Evolutionary conservation across 2,329 filamentous ascomycete species (phyloP).

Genomic region (Triangularia setosa): DNA sequence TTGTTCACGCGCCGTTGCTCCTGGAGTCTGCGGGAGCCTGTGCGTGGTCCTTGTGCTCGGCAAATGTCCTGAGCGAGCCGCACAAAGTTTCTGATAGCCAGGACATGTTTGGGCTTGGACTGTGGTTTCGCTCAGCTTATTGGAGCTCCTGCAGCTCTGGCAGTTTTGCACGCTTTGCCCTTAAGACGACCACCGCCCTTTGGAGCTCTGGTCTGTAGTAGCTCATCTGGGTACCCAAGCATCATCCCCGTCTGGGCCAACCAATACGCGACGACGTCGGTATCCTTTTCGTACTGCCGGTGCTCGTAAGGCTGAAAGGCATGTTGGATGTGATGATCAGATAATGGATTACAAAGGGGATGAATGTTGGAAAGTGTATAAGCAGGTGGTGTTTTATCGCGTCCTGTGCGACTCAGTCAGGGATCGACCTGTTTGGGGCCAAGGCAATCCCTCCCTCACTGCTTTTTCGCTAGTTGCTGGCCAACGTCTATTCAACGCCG

Average conservation of each 20-base stretch:
- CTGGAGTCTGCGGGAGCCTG: not conserved
- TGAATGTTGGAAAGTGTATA: no score
- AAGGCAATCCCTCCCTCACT: no score
- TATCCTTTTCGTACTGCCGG: not conserved
- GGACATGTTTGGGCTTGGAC: not conserved
- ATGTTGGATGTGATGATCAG: not conserved
- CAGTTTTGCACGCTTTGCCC: not conserved
- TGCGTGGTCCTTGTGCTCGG: not conserved
- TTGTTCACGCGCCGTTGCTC: not conserved
- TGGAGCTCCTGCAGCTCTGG: not conserved
- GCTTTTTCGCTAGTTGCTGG: no score
- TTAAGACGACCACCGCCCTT: not conserved
- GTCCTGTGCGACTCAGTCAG: no score
- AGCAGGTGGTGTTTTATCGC: no score
- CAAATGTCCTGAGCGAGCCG: not conserved
- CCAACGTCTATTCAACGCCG: no score
- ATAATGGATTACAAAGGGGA: not conserved
- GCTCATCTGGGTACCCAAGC: not conserved
- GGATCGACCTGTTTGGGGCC: no score
- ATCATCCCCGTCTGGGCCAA: not conserved
- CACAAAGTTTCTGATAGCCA: not conserved
- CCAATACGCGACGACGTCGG: not conserved
- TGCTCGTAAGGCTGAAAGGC: not conserved
- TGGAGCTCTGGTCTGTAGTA: not conserved
- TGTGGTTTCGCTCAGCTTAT: not conserved